phyloP scores from a whole-genome alignment of 495 filamentous ascomycete species.

The Amphirosellinia nigrospora region DNA sequence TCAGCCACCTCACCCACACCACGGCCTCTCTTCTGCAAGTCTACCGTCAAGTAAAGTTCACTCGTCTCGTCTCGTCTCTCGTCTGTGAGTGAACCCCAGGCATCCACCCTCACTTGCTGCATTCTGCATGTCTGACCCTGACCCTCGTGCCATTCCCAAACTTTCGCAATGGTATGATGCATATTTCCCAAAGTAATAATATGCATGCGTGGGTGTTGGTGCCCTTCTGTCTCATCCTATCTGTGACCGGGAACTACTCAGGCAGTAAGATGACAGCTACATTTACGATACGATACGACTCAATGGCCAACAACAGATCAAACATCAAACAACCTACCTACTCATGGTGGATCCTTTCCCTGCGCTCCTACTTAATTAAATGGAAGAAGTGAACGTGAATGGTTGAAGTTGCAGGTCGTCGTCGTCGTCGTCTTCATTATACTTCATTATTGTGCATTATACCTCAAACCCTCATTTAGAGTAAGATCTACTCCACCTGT shows the following conservation, averaged over 20 bases:
- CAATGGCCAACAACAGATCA: neutral
- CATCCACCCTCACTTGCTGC: neutral
- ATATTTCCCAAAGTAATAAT: neutral
- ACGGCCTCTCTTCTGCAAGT: too few species aligned
- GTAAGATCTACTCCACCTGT: neutral
- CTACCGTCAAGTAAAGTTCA: neutral
- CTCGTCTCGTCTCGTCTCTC: too few species aligned
- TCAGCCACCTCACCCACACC: constrained; percentile 22
- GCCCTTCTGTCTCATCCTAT: neutral
- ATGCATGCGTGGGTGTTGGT: constrained; percentile 1
- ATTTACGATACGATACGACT: neutral
- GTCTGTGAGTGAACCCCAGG: neutral
- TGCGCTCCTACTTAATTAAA: neutral
- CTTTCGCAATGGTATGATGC: neutral
- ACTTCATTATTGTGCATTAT: neutral
- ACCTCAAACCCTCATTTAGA: neutral
- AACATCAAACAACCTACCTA: neutral
- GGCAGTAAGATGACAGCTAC: constrained; percentile 7
- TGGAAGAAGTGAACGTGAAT: neutral
- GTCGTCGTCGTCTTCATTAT: neutral
- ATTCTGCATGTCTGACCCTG: constrained; percentile 9
- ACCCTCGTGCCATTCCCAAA: neutral
- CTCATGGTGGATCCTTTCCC: neutral
- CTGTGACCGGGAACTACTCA: neutral
- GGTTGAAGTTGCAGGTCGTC: neutral